A percentile compares a stretch with the other conserved stretches of the same genome.
Evolutionary conservation across 768 basidiomycete genomes (phyloP).

Genomic region (Rubroboletus satanas): DNA sequence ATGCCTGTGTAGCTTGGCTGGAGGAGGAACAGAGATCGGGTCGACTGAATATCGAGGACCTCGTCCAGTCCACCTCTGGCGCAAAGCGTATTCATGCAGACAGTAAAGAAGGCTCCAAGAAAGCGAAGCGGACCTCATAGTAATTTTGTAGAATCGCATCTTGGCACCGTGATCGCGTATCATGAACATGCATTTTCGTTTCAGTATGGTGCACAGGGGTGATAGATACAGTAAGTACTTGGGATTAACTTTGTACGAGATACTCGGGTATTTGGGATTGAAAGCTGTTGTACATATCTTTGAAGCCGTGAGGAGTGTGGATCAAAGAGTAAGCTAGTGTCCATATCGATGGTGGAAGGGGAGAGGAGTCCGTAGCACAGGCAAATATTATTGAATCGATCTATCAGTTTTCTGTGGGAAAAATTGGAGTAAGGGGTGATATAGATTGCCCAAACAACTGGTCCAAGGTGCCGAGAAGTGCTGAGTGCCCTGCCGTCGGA

Average conservation of each 20-base stretch:
- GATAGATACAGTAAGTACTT: slow-evolving; percentile 23
- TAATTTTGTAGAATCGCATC: not conserved
- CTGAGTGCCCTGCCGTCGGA: slow-evolving; percentile 1
- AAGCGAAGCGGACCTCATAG: slow-evolving; percentile 25
- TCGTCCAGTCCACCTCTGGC: slow-evolving; percentile 15
- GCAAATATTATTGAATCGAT: not conserved
- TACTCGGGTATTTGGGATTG: slow-evolving; percentile 5
- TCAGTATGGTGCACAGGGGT: not conserved
- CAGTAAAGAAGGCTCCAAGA: slow-evolving; percentile 26
- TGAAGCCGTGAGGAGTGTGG: not conserved
- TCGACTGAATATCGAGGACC: slow-evolving; percentile 35
- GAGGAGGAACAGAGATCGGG: slow-evolving; percentile 47
- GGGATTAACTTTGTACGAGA: slow-evolving; percentile 5
- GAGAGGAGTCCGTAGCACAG: not conserved
- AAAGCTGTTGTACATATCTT: slow-evolving; percentile 1
- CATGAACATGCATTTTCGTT: slow-evolving; percentile 2
- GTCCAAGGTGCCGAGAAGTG: slow-evolving; percentile 23
- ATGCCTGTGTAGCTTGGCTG: slow-evolving; percentile 71
- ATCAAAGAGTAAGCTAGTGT: not conserved
- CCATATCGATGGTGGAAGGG: not conserved
- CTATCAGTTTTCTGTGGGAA: slow-evolving; percentile 14
- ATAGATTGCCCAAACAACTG: slow-evolving; percentile 31
- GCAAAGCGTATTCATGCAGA: slow-evolving; percentile 26
- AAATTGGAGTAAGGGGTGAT: slow-evolving; percentile 19
- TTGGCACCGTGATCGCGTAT: not conserved